phyloP scores from a whole-genome alignment of 1,139 yeast species.

The Sugiyamaella grinbergsii region DNA sequence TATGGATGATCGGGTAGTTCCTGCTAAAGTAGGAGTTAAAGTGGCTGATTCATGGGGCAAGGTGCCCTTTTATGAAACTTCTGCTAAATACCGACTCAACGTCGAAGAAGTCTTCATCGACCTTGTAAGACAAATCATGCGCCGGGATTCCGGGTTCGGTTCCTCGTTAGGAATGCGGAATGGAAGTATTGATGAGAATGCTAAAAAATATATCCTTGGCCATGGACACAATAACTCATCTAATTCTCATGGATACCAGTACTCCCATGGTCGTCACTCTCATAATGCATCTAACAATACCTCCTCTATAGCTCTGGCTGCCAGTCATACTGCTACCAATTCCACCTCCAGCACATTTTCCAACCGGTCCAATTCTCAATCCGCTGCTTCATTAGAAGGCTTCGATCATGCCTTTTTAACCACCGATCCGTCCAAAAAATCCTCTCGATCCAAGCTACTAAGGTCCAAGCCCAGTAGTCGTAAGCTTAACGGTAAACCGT shows the following conservation, averaged over 20 bases:
- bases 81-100: constrained; percentile 83
- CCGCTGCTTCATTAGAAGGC: constrained; percentile 13
- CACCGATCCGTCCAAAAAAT: constrained; percentile 8
- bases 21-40: constrained; percentile 48
- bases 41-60: constrained; percentile 89
- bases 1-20: constrained; percentile 62
- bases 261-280: constrained; percentile 9
- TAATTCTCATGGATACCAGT: constrained; percentile 2
- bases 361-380: background rate
- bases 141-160: constrained; percentile 40
- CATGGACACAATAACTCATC: constrained; percentile 14
- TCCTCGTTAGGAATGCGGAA: constrained; percentile 22
- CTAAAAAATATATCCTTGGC: constrained; percentile 19
- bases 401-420: constrained; percentile 18
- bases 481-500: constrained; percentile 19
- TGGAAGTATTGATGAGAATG: constrained; percentile 15
- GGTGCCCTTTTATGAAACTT: constrained; percentile 77
- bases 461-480: constrained; percentile 21
- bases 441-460: constrained; percentile 9
- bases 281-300: constrained; percentile 12
- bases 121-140: constrained; percentile 69
- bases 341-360: constrained; percentile 14
- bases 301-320: constrained; percentile 1
- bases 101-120: constrained; percentile 89
- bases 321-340: constrained; percentile 17